Evolutionary conservation across 768 basidiomycete genomes (phyloP), one percentile per base, ranked within the genome.

Genomic region (Coprinellus micaceus): DNA sequence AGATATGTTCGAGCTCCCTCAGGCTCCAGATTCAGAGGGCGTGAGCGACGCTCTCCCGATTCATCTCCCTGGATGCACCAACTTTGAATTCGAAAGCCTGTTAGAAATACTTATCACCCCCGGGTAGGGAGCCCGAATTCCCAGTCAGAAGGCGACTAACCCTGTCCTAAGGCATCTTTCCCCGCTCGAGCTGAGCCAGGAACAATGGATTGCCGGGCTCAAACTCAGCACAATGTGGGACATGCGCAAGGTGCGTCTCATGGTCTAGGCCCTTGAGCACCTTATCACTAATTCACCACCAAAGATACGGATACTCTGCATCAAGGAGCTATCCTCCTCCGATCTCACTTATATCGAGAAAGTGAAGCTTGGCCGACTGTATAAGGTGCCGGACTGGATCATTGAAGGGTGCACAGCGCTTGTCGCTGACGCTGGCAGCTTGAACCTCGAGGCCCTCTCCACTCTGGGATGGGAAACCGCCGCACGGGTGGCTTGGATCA

Each of bases 1-100:
- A 50, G 48, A 50, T 13, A 50, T 50, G 48, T 50, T 50, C 26
- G 28, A 50, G 9, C 48, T 50, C 3, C 48, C 25, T 30, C 48
- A 10, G n/a, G 21, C 28, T 19, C 17, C 17, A 9, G 17, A n/a
- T 9, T 9, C 11, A 3, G 48, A 50, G 33, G 48, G 48, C 11
- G 17, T 26, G 4, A 50, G 24, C 4, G 48, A 50, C 33, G 48
- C 24, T 2, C 26, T 4, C 15, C 48, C 48, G 2, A 50, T 50
- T 26, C 2, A 2, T 6, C 10, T 50, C 4, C 48, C 48, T 10
- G 48, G 48, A 10, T 28, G 26, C 48, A 50, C 48, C 4, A 50
- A 24, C 17, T 4, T 4, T 12, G 48, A 50, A 19, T 50, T 50
- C 33, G 48, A 50, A 30, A 50, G 26, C 21, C 26, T 50, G 13